These are phyloP conservation scores for Aureobasidium sp. DNA, from an alignment of 2,329 filamentous ascomycete genomes.

Conservation along the genomic window DNA sequence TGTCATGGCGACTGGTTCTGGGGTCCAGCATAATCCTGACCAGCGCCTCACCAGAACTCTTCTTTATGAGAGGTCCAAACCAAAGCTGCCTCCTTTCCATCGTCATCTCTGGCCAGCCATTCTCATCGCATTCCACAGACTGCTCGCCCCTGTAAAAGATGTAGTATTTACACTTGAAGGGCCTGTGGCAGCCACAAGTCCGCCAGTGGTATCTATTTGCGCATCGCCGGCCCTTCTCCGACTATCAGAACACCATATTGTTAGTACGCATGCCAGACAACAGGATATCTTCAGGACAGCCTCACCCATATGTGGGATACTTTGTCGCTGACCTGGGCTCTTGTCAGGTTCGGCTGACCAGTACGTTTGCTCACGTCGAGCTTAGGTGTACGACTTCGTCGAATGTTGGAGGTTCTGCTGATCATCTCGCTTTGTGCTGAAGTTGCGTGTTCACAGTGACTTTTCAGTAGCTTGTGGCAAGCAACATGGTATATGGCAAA, in stretches of 20 bases:
- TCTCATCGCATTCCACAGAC: background rate
- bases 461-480: too few relatives aligned
- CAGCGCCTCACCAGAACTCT: background rate
- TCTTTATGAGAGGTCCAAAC: background rate
- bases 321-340: background rate
- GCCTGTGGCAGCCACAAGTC: background rate
- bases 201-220: background rate
- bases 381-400: too few relatives aligned
- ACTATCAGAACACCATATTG: background rate
- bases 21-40: background rate
- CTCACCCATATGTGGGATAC: background rate
- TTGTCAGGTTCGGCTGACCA: background rate
- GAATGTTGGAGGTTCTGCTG: too few relatives aligned
- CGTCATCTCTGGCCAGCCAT: background rate
- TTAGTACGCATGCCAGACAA: background rate
- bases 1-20: too few relatives aligned
- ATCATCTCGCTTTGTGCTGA: too few relatives aligned
- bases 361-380: background rate
- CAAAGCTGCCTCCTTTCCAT: background rate
- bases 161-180: background rate
- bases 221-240: background rate
- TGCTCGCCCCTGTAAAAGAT: background rate
- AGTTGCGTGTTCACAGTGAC: too few relatives aligned
- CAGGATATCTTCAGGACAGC: background rate
- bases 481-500: too few relatives aligned